Evolutionary conservation across 768 basidiomycete genomes (phyloP).

Genomic region (Pisolithus marmoratus): DNA sequence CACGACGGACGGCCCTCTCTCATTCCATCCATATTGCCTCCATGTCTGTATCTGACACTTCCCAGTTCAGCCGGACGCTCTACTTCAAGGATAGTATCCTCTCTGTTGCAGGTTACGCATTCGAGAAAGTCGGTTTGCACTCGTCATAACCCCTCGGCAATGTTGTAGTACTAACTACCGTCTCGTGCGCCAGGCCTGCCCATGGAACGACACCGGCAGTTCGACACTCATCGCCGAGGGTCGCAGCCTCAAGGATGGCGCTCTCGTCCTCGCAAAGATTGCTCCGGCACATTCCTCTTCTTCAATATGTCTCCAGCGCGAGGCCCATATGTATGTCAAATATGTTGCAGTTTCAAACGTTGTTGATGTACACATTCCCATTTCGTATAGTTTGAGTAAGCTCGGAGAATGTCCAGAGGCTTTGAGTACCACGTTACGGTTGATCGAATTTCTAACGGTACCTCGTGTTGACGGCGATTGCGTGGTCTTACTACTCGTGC

Average conservation of each 20-base stretch:
- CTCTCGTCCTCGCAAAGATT: conserved; percentile 66
- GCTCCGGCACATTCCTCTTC: conserved; percentile 68
- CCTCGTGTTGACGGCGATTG: conserved; percentile 61
- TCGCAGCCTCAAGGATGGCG: conserved; percentile 63
- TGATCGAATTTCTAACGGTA: conserved; percentile 64
- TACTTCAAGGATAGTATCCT: conserved; percentile 36
- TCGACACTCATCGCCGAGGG: conserved; percentile 67
- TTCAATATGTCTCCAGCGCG: conserved; percentile 65
- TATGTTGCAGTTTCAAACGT: background rate
- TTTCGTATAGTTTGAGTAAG: background rate
- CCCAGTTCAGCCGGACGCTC: background rate
- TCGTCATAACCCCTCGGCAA: background rate
- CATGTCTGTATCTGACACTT: background rate
- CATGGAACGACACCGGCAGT: conserved; percentile 71
- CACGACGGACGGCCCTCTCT: conserved; percentile 3
- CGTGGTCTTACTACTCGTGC: conserved; percentile 63
- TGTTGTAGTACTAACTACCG: background rate
- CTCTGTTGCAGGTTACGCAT: conserved; percentile 66
- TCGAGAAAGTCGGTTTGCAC: conserved; percentile 49
- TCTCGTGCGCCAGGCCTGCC: conserved; percentile 39
- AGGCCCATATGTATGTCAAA: conserved; percentile 77
- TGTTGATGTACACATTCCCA: background rate
- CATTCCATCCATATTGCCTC: background rate
- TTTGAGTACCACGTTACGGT: conserved; percentile 45
- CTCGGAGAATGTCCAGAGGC: conserved; percentile 45